Evolutionary conservation across 768 basidiomycete genomes (phyloP).

Genomic region (Leccinum incarnatum): DNA sequence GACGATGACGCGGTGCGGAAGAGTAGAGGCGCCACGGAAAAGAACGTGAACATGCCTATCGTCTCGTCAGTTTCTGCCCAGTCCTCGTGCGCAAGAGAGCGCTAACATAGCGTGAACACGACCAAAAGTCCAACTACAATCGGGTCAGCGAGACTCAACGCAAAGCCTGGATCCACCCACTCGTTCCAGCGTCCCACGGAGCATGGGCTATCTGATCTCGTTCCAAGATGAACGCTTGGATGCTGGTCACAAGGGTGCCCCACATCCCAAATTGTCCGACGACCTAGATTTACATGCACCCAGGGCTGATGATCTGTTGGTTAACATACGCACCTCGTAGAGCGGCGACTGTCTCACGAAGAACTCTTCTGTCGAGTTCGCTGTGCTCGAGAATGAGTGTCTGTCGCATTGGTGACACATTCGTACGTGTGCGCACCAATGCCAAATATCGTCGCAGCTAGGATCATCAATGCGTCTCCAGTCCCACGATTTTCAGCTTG

Average conservation of each 20-base stretch:
- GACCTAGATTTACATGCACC: constrained; percentile 40
- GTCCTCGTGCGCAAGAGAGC: not conserved
- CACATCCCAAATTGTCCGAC: constrained; percentile 86
- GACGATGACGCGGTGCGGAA: constrained; percentile 84
- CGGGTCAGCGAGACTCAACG: constrained; percentile 36
- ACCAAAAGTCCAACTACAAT: constrained; percentile 46
- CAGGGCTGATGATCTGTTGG: not conserved
- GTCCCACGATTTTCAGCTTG: constrained; percentile 59
- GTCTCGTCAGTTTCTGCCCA: not conserved
- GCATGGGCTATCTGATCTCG: constrained; percentile 57
- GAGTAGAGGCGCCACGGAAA: constrained; percentile 77
- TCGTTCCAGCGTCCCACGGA: constrained; percentile 68
- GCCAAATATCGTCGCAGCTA: constrained; percentile 82
- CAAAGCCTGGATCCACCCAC: constrained; percentile 37
- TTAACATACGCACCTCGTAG: constrained; percentile 53
- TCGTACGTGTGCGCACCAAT: constrained; percentile 53
- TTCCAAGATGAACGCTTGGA: constrained; percentile 73
- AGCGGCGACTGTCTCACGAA: constrained; percentile 77
- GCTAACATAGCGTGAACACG: constrained; percentile 41
- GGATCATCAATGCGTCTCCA: constrained; percentile 83
- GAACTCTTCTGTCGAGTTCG: constrained; percentile 86
- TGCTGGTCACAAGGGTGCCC: constrained; percentile 71
- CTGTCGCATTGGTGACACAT: not conserved
- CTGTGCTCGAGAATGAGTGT: constrained; percentile 36
- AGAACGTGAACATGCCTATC: constrained; percentile 72